Conservation (phyloP, 805 yeast species). For the Ogataea philodendri region DNA sequence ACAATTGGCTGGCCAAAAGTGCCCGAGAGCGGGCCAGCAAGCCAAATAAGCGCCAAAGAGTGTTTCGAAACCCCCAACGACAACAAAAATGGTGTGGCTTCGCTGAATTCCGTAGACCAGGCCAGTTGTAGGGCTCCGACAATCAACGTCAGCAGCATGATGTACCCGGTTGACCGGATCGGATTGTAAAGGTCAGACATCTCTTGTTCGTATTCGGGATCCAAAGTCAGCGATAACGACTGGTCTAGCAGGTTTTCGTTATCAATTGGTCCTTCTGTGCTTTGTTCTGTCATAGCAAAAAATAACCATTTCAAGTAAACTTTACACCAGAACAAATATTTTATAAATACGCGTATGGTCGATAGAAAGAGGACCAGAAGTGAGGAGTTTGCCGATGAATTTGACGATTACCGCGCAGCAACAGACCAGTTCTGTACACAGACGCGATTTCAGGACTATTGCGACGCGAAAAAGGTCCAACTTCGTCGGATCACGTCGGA, state of each 20-base stretch:
- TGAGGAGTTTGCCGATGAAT: constrained; percentile 1
- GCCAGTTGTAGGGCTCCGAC: constrained; percentile 62
- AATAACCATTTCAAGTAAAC: constrained; percentile 2
- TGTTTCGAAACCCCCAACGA: constrained; percentile 61
- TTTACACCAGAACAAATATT: constrained; percentile 9
- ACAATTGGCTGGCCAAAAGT: constrained; percentile 63
- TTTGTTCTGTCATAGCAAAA: constrained; percentile 9
- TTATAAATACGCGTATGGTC: constrained; percentile 9
- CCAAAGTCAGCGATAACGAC: constrained; percentile 1
- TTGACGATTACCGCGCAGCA: background rate
- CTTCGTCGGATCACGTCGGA: constrained; percentile 19
- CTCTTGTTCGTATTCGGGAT: constrained; percentile 5
- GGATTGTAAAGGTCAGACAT: constrained; percentile 37
- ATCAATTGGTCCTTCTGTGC: constrained; percentile 7
- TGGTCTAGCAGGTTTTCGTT: constrained; percentile 4
- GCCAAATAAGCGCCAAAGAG: constrained; percentile 57
- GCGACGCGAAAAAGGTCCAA: constrained; percentile 18
- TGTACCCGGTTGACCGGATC: constrained; percentile 42
- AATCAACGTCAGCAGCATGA: constrained; percentile 44
- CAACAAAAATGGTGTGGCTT: constrained; percentile 59
- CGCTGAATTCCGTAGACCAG: constrained; percentile 65
- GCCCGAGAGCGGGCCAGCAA: constrained; percentile 66
- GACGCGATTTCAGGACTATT: no score
- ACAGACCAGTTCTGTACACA: no score
- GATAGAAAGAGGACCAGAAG: constrained; percentile 5